Evolutionary conservation across 768 basidiomycete genomes (phyloP).

Genomic region (Lactarius trivialis): DNA sequence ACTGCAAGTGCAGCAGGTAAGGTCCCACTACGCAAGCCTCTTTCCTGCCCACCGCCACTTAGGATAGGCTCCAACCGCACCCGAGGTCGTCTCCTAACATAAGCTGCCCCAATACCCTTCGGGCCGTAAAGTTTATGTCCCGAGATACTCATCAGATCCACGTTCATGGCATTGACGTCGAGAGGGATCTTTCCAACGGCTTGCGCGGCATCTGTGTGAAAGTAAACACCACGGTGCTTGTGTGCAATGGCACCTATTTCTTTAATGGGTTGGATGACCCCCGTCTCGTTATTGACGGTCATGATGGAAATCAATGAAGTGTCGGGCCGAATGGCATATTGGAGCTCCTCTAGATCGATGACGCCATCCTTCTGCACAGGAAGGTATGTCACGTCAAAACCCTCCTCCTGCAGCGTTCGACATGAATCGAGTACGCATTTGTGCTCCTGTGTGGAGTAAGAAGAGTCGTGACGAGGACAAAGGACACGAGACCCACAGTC

Average conservation of each 20-base stretch:
- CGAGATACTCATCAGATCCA: slow-evolving; percentile 93
- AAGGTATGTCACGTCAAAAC: slow-evolving; percentile 97
- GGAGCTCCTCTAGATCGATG: slow-evolving; percentile 69
- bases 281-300: slow-evolving; percentile 99
- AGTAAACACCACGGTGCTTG: slow-evolving; percentile 83
- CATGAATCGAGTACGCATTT: slow-evolving; percentile 99
- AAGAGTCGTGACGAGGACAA: slow-evolving; percentile 2
- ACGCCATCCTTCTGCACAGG: slow-evolving; percentile 86
- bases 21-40: slow-evolving; percentile 93
- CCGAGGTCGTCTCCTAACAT: slow-evolving; percentile 86
- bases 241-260: slow-evolving; percentile 86
- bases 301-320: slow-evolving; percentile 95
- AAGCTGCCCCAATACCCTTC: slow-evolving; percentile 91
- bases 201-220: slow-evolving; percentile 98
- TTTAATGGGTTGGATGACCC: slow-evolving; percentile 94
- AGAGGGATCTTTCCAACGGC: slow-evolving; percentile 87
- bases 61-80: slow-evolving; percentile 93
- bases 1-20: slow-evolving; percentile 82
- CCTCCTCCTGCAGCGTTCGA: slow-evolving; percentile 90
- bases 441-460: slow-evolving; percentile 62
- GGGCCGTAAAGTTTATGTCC: slow-evolving; percentile 99
- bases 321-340: slow-evolving; percentile 84
- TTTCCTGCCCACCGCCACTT: slow-evolving; percentile 95
- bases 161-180: slow-evolving; percentile 91
- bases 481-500: slow-evolving; percentile 50